These are phyloP conservation scores for Pestalotiopsis sp. DNA, from an alignment of 2,329 filamentous ascomycete genomes.

Conservation along the genomic window DNA sequence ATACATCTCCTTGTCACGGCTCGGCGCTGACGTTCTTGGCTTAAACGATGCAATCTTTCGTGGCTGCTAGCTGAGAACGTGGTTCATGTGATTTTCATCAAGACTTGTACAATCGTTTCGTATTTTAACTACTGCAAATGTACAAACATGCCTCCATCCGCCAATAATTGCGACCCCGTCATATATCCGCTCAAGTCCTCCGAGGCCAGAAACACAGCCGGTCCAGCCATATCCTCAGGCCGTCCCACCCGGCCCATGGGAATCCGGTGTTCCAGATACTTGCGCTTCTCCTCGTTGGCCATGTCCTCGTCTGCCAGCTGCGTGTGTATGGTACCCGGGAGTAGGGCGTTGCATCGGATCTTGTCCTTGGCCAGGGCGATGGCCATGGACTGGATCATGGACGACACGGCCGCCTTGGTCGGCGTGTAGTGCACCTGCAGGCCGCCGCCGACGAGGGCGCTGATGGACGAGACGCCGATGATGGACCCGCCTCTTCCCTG, in stretches of 20 bases:
- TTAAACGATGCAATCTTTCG: too few species aligned
- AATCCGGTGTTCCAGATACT: slow-evolving; percentile 80
- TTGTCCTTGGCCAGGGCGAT: slow-evolving; percentile 75
- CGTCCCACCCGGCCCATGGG: slow-evolving; percentile 75
- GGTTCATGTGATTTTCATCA: too few species aligned
- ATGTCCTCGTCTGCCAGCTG: slow-evolving; percentile 85
- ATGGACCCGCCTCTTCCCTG: slow-evolving; percentile 78
- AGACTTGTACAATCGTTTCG: too few species aligned
- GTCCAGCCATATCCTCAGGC: slow-evolving; percentile 75
- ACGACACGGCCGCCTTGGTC: slow-evolving; percentile 81
- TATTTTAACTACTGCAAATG: slow-evolving; percentile 59
- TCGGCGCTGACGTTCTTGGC: too few species aligned
- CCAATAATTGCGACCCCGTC: slow-evolving; percentile 79
- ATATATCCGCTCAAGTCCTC: slow-evolving; percentile 80
- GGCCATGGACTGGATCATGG: slow-evolving; percentile 81
- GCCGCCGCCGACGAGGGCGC: slow-evolving; percentile 76
- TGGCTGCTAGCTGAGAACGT: too few species aligned
- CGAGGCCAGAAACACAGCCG: slow-evolving; percentile 82
- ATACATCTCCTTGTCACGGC: too few species aligned
- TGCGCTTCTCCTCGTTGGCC: slow-evolving; percentile 68
- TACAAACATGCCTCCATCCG: slow-evolving; percentile 88
- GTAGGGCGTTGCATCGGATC: slow-evolving; percentile 80
- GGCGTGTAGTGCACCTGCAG: slow-evolving; percentile 85
- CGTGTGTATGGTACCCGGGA: slow-evolving; percentile 83
- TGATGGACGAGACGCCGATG: slow-evolving; percentile 75